Conservation (phyloP, 495 filamentous ascomycete genomes). For the Neurospora sp. region DNA sequence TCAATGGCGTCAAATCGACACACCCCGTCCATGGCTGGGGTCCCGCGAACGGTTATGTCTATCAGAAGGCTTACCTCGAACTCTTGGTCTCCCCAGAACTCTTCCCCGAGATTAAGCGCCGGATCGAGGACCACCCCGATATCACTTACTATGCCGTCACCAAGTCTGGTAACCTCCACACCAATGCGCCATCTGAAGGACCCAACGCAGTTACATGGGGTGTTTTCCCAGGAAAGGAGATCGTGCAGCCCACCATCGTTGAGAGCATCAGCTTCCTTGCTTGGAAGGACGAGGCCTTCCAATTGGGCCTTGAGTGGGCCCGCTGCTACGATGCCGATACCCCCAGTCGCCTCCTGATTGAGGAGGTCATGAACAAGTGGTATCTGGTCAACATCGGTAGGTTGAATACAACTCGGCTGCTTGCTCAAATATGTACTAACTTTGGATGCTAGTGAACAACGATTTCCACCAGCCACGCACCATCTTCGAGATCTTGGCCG, state of each 20-base stretch:
- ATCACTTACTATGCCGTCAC: slow-evolving; percentile 91
- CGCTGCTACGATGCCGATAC: slow-evolving; percentile 71
- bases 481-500: slow-evolving; percentile 82
- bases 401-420: slow-evolving; percentile 10
- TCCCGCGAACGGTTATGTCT: slow-evolving; percentile 89
- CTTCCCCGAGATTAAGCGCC: slow-evolving; percentile 65
- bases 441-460: slow-evolving; percentile 63
- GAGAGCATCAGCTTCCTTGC: slow-evolving; percentile 96
- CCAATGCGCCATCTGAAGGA: slow-evolving; percentile 73
- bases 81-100: slow-evolving; percentile 72
- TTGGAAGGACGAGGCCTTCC: slow-evolving; percentile 97
- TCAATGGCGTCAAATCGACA: slow-evolving; percentile 83
- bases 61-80: slow-evolving; percentile 97
- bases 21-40: slow-evolving; percentile 90
- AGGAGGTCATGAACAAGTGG: slow-evolving; percentile 79
- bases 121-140: slow-evolving; percentile 68
- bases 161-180: slow-evolving; percentile 66
- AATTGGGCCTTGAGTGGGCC: slow-evolving; percentile 87
- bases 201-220: slow-evolving; percentile 99
- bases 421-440: not conserved
- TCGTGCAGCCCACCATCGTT: slow-evolving; percentile 98
- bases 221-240: slow-evolving; percentile 97
- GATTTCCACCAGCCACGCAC: slow-evolving; percentile 74
- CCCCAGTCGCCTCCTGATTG: slow-evolving; percentile 74
- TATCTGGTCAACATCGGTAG: slow-evolving; percentile 91